phyloP scores from a whole-genome alignment of 306 rosid genomes.

The Notholithocarpus densiflorus region DNA sequence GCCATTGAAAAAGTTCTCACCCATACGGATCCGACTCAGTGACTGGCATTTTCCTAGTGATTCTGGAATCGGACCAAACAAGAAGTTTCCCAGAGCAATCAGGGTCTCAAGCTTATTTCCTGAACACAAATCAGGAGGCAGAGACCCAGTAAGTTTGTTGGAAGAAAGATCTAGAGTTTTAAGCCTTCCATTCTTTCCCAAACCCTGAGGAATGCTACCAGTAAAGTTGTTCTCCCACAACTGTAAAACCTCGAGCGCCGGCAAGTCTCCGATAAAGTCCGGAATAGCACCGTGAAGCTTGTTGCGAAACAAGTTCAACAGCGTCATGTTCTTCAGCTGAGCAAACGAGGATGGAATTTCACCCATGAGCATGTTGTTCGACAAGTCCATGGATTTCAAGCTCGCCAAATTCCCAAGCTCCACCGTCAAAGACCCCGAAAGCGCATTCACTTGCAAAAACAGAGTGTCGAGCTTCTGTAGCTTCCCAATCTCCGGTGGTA shows the following conservation, averaged over 20 bases:
- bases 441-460: slow-evolving; percentile 88
- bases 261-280: slow-evolving; percentile 69
- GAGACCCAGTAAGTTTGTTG: slow-evolving; percentile 74
- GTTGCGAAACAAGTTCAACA: slow-evolving; percentile 75
- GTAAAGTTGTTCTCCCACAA: slow-evolving; percentile 97
- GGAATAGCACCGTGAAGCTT: slow-evolving; percentile 93
- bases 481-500: slow-evolving; percentile 67
- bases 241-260: slow-evolving; percentile 75
- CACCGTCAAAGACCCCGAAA: slow-evolving; percentile 63
- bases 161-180: slow-evolving; percentile 69
- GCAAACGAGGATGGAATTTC: slow-evolving; percentile 72
- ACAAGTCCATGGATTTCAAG: slow-evolving; percentile 86
- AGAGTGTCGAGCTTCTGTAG: slow-evolving; percentile 79
- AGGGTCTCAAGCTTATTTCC: slow-evolving; percentile 73
- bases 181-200: slow-evolving; percentile 82
- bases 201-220: slow-evolving; percentile 65
- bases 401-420: slow-evolving; percentile 70
- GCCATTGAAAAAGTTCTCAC: slow-evolving; percentile 79
- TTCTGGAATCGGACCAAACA: slow-evolving; percentile 87
- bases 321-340: slow-evolving; percentile 66
- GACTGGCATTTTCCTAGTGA: slow-evolving; percentile 71
- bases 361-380: slow-evolving; percentile 68
- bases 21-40: slow-evolving; percentile 78
- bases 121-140: slow-evolving; percentile 72
- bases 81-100: slow-evolving; percentile 69